Base-by-base conservation (phyloP, 2,329 filamentous ascomycete species). In the Xylaria sp. region DNA sequence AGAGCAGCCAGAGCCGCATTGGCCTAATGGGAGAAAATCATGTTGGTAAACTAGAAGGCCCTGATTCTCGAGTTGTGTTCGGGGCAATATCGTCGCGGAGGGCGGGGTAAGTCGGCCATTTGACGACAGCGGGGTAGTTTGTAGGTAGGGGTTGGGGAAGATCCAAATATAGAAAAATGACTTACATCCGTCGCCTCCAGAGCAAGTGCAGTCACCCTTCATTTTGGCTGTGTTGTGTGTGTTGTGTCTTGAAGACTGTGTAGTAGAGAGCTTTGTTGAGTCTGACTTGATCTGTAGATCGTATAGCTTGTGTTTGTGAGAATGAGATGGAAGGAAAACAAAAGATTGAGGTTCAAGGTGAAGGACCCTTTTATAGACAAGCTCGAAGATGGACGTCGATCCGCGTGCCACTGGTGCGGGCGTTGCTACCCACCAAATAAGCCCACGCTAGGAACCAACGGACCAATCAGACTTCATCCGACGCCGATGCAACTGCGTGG, bases 121-220 rank as follows among this genome's bases (percentile, higher is more conserved):
- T 10, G 33, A 33, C 33, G 33, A 33, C 10, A 33, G 70, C 67
- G 67, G 68, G 42, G 28, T 23, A 31, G 38, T 13, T 38, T 13
- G 7, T 9, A 9, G 23, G 23, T 23, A 23, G 23, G 23, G 56
- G 17, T 26, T 1, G 3, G 42, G 26, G 31, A 6, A 10, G 42
- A n/a, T 51, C 54, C 26, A 58, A 46, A 53, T 68, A 36, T 48
- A 54, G 53, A 20, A 49, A 33, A 28, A n/a, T 20, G 28, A 69
- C 72, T 71, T 73, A 74, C 72, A 74, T 56, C 68, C 66, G 54
- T 68, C 67, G 53, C 67, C 68, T 33, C 71, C 71, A 60, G 71
- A 70, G 72, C 71, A 74, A 68, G 66, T 65, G 71, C 72, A 74
- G 63, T 74, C 71, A 66, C 72, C 72, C 71, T 73, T 73, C 72